A percentile compares a stretch with the other conserved stretches of the same genome.
Conservation (phyloP, 495 filamentous ascomycete species). For the Podospora bellae-mahoneyi region DNA sequence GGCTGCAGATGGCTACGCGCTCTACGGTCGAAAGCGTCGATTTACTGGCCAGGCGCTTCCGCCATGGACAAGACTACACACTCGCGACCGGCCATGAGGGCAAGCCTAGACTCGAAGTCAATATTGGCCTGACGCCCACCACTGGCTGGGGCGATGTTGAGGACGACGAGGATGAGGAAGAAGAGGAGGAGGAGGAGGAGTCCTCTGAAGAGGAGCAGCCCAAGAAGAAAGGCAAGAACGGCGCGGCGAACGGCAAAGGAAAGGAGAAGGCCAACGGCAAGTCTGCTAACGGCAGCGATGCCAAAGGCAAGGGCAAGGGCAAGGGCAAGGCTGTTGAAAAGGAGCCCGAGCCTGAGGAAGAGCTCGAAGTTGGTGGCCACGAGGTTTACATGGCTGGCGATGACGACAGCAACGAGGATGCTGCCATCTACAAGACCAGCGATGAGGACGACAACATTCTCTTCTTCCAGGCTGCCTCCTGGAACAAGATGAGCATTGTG, state of each 20-base stretch:
- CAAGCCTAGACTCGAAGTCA: constrained; percentile 80
- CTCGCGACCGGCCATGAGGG: constrained; percentile 81
- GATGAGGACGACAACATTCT: constrained; percentile 90
- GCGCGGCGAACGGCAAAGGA: constrained; percentile 39
- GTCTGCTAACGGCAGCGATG: constrained; percentile 37
- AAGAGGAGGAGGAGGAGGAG: constrained; percentile 30
- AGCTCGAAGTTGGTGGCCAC: constrained; percentile 72
- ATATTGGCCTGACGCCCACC: constrained; percentile 77
- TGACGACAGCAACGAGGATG: constrained; percentile 70
- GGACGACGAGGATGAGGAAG: constrained; percentile 51
- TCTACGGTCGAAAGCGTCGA: constrained; percentile 62
- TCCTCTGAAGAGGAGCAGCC: constrained; percentile 26
- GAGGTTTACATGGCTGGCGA: constrained; percentile 91
- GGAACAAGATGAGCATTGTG: constrained; percentile 88
- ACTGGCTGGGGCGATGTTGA: constrained; percentile 75
- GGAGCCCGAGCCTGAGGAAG: constrained; percentile 22
- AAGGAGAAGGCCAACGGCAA: constrained; percentile 44
- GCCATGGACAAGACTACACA: constrained; percentile 84
- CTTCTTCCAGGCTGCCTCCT: constrained; percentile 80
- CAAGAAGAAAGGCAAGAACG: constrained; percentile 33
- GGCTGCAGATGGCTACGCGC: constrained; percentile 78
- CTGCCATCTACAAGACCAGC: constrained; percentile 77
- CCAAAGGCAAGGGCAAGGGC: constrained; percentile 47
- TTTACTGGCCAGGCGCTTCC: constrained; percentile 76
- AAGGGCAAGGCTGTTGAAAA: constrained; percentile 28